These are phyloP conservation scores for Raphidocelis subcapitata DNA, from an alignment of 139 green algal species.

Conservation along the genomic window DNA sequence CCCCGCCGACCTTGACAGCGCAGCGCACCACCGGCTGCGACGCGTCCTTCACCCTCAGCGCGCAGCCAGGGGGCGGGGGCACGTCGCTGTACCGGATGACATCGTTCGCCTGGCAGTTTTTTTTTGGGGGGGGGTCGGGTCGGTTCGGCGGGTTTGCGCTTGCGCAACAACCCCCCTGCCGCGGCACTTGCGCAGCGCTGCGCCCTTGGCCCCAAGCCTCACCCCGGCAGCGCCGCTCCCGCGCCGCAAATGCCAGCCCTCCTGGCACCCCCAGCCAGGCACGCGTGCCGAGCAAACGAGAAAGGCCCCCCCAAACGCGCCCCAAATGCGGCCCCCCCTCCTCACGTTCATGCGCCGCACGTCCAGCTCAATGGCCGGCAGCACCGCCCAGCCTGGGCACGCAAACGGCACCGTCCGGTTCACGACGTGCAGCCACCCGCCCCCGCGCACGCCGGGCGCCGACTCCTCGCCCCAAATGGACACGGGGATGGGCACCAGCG, in stretches of 20 bases:
- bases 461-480: slow-evolving; percentile 21
- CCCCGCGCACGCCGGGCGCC: slow-evolving; percentile 6
- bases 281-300: too few species aligned
- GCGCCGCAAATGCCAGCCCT: too few species aligned
- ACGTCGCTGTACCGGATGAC: slow-evolving; percentile 12
- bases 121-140: neutral
- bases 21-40: slow-evolving; percentile 23
- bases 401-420: slow-evolving; percentile 13
- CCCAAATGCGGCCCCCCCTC: too few species aligned
- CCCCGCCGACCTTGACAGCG: slow-evolving; percentile 8
- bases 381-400: neutral
- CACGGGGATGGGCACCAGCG: slow-evolving; percentile 4
- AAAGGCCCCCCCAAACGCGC: too few species aligned
- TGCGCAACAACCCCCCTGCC: neutral
- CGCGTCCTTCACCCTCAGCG: slow-evolving; percentile 5
- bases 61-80: slow-evolving; percentile 8
- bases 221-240: too few species aligned
- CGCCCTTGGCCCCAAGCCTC: too few species aligned
- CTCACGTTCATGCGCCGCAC: slow-evolving; percentile 13
- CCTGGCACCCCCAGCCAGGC: too few species aligned
- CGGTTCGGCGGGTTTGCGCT: neutral
- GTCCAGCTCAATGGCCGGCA: slow-evolving; percentile 9
- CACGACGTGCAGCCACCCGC: slow-evolving; percentile 27
- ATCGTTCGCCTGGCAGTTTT: neutral
- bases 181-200: too few species aligned